Evolutionary conservation across 2,329 filamentous ascomycete genomes (phyloP), one percentile per base, ranked within the genome.

Genomic region (Corynespora cassiicola): DNA sequence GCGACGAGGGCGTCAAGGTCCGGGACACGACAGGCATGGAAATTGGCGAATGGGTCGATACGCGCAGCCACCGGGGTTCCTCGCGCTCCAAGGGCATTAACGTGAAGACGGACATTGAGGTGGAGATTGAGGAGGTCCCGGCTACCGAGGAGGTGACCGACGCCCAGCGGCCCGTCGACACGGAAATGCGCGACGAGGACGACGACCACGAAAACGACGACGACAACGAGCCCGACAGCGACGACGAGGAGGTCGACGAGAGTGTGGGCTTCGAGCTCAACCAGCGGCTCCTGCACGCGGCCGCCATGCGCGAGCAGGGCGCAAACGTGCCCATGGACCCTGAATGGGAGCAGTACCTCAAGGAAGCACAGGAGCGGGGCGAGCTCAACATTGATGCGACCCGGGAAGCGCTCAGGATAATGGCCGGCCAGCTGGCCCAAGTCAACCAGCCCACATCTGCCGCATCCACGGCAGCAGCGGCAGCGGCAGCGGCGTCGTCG

Each of bases 261-360:
- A 86, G 81, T 52, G 78, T 87, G 3, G 84, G 84, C 5, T 72
- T 82, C 33, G 76, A 52, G 16, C 63, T 69, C 36, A 87, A 87
- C 55, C 76, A 84, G 60, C 78, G 79, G n/a, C 77, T 88, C 16
- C 75, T 81, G 33, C 80, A 82, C 43, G 80, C 82, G 31, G 83
- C 81, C 6, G 83, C 82, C 11, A 75, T 80, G 30, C 78, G 81
- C 38, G 81, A 84, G 48, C 78, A 81, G 4, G 83, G 82, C 27
- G 79, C 83, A 47, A 75, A 77, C 11, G 75, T 78, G 30, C 76
- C 81, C 17, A 75, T 88, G 50, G 85, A 88, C 57, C 83, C 86
- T 47, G 84, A 85, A 54, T 88, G 83, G 84, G 85, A 88, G 64
- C 83, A 86, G 63, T 88, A 84, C 80, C 71, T 88, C 44, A 88